phyloP scores from a whole-genome alignment of 805 yeast species.

The Priceomyces fermenticarens region DNA sequence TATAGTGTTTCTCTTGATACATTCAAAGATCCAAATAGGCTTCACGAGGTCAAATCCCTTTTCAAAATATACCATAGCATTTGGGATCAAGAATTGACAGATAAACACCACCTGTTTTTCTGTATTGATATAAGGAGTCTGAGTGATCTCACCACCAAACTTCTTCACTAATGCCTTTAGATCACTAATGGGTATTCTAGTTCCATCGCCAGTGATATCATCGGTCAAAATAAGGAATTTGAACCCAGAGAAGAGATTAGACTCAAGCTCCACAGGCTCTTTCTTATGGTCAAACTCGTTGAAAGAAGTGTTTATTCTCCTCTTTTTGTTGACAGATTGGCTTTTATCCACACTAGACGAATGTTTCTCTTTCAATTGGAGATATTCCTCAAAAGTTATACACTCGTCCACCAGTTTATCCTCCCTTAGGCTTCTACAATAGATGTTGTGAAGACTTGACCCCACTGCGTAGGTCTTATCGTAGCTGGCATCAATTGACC shows the following conservation, averaged over 20 bases:
- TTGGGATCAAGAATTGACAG: slow-evolving; percentile 27
- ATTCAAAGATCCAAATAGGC: slow-evolving; percentile 74
- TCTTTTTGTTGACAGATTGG: slow-evolving; percentile 27
- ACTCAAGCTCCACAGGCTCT: slow-evolving; percentile 9
- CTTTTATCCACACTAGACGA: slow-evolving; percentile 20
- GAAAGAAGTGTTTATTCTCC: slow-evolving; percentile 9
- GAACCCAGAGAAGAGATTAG: slow-evolving; percentile 42
- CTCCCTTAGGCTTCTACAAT: slow-evolving; percentile 61
- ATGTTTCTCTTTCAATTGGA: slow-evolving; percentile 30
- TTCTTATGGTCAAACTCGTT: slow-evolving; percentile 10
- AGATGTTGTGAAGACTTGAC: slow-evolving; percentile 72
- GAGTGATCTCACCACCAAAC: slow-evolving; percentile 50
- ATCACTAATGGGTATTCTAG: slow-evolving; percentile 28
- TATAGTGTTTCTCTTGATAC: slow-evolving; percentile 41
- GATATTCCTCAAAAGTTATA: slow-evolving; percentile 54
- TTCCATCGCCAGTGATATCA: slow-evolving; percentile 22
- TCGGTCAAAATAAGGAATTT: slow-evolving; percentile 57
- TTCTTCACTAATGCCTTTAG: slow-evolving; percentile 36
- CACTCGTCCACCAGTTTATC: slow-evolving; percentile 65
- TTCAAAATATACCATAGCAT: slow-evolving; percentile 18
- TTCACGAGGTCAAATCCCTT: slow-evolving; percentile 58
- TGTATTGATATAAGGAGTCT: slow-evolving; percentile 7
- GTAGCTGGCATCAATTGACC: slow-evolving; percentile 56
- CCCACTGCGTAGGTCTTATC: slow-evolving; percentile 56
- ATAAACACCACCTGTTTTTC: slow-evolving; percentile 15